Evolutionary conservation across 2,329 filamentous ascomycete species (phyloP).

Genomic region (Xylaria sp.): DNA sequence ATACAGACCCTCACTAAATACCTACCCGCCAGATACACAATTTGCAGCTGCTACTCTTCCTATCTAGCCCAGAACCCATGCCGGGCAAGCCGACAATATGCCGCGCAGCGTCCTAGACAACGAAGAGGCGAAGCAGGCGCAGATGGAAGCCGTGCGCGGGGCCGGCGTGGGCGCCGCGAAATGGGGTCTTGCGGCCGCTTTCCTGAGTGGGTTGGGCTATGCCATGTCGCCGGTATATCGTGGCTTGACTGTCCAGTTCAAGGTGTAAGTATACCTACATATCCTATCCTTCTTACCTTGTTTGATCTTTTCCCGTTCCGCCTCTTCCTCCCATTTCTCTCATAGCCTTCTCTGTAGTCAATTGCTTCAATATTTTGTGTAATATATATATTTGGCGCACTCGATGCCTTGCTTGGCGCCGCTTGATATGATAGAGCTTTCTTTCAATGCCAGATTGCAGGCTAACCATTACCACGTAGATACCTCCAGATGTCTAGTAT

Average conservation of each 20-base stretch:
- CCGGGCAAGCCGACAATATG: conserved; percentile 23
- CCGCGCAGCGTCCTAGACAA: conserved; percentile 68
- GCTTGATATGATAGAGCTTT: neutral
- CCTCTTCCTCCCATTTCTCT: neutral
- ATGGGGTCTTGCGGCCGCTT: conserved; percentile 75
- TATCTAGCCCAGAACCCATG: neutral
- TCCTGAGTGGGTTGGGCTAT: conserved; percentile 72
- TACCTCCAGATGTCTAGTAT: conserved; percentile 88
- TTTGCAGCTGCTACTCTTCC: neutral
- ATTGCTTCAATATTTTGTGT: too few relatives aligned
- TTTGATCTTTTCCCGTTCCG: too few relatives aligned
- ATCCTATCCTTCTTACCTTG: too few relatives aligned
- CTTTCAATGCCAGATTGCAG: neutral
- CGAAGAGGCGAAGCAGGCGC: conserved; percentile 75
- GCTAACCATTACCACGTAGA: conserved; percentile 55
- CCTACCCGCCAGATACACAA: neutral
- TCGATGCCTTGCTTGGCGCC: neutral
- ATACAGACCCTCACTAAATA: neutral
- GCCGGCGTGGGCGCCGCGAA: conserved; percentile 74
- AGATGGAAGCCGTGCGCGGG: conserved; percentile 76
- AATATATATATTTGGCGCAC: too few relatives aligned
- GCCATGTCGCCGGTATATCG: conserved; percentile 77
- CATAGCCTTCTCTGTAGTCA: too few relatives aligned
- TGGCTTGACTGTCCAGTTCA: conserved; percentile 78
- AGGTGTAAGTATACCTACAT: too few relatives aligned